These are phyloP conservation scores for Aureobasidium zeae DNA, from an alignment of 2,329 filamentous ascomycete species.

Conservation along the genomic window DNA sequence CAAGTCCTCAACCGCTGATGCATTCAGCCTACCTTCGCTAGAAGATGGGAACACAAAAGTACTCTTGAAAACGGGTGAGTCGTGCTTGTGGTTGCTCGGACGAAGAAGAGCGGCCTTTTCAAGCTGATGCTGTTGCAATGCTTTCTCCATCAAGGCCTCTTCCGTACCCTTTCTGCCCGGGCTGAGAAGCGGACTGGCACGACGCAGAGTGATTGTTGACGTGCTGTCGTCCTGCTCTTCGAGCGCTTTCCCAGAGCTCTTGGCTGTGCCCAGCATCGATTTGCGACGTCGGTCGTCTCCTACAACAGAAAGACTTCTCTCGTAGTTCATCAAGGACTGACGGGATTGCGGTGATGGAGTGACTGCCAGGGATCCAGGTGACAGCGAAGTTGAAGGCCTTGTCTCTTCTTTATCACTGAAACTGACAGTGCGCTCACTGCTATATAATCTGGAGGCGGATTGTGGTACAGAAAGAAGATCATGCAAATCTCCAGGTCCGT, in stretches of 20 bases:
- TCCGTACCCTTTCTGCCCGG: conserved; percentile 10
- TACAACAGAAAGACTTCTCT: conserved; percentile 22
- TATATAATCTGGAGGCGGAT: not conserved
- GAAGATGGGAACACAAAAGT: conserved; percentile 15
- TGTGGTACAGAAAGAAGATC: conserved; percentile 19
- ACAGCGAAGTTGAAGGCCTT: not conserved
- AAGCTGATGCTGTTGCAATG: conserved; percentile 25
- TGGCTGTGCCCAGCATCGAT: conserved; percentile 19
- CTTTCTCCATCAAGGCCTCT: conserved; percentile 26
- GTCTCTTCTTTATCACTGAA: not conserved
- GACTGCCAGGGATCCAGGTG: not conserved
- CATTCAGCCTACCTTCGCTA: not conserved
- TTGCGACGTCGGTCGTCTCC: conserved; percentile 25
- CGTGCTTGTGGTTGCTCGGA: conserved; percentile 24
- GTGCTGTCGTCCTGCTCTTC: conserved; percentile 20
- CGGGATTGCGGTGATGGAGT: conserved; percentile 11
- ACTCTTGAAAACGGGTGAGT: conserved; percentile 20
- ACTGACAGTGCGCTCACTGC: conserved; percentile 15
- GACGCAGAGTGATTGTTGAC: conserved; percentile 16
- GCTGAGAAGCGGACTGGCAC: conserved; percentile 17
- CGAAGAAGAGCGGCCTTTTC: conserved; percentile 28
- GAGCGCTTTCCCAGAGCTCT: conserved; percentile 19
- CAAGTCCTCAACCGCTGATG: conserved; percentile 13
- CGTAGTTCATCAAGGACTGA: conserved; percentile 24
- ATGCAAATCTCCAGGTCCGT: conserved; percentile 21